phyloP scores from a whole-genome alignment of 768 basidiomycete genomes.

The Pulveroboletus ravenelii region DNA sequence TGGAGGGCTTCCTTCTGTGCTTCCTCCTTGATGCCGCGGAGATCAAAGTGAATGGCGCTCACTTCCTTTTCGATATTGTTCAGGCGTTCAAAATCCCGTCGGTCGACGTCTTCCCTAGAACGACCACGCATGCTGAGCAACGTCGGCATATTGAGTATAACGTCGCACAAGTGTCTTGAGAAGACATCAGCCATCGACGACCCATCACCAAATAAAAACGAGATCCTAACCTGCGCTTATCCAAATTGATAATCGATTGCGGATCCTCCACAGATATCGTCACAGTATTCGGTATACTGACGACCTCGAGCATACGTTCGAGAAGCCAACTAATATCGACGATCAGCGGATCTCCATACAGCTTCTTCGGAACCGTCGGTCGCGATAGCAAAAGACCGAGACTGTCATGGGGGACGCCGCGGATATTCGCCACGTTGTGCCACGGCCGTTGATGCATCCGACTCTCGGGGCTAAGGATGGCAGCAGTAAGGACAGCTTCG shows the following conservation, averaged over 20 bases:
- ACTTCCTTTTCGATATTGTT: constrained; percentile 74
- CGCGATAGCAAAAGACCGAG: constrained; percentile 52
- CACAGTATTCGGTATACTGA: constrained; percentile 68
- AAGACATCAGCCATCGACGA: constrained; percentile 10
- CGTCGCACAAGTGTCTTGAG: constrained; percentile 58
- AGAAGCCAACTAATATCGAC: constrained; percentile 81
- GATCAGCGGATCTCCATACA: constrained; percentile 50
- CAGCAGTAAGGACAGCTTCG: constrained; percentile 71
- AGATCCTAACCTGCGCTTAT: constrained; percentile 66
- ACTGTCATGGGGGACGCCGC: constrained; percentile 60
- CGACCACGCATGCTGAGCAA: constrained; percentile 40
- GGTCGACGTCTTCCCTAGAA: constrained; percentile 53
- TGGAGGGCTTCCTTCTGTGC: constrained; percentile 59
- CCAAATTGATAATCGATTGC: constrained; percentile 67
- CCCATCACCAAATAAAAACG: not conserved
- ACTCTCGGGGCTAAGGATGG: constrained; percentile 73
- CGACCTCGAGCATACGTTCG: constrained; percentile 75
- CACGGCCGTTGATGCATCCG: constrained; percentile 75
- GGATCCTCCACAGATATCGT: constrained; percentile 50
- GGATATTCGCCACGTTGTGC: constrained; percentile 62
- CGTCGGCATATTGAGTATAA: constrained; percentile 52
- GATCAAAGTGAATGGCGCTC: constrained; percentile 56
- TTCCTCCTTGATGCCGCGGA: constrained; percentile 71
- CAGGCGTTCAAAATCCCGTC: constrained; percentile 69
- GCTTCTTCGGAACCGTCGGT: constrained; percentile 41